These are phyloP conservation scores for Pontederia crassipes DNA, from an alignment of 176 grass and related monocot genomes.

Conservation along the genomic window DNA sequence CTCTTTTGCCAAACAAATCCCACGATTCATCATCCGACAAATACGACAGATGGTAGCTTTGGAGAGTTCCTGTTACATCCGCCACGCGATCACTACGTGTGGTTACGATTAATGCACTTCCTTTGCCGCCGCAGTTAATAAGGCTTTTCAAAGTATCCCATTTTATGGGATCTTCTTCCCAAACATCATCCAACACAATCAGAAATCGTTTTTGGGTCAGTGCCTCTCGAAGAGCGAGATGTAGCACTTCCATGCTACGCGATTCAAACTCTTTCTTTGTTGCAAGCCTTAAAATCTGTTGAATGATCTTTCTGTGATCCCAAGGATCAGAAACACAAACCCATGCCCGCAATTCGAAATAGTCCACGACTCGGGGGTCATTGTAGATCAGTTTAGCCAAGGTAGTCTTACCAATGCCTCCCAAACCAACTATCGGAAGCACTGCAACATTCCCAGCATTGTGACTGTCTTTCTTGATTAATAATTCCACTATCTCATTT, in stretches of 20 bases:
- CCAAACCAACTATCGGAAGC: conserved; percentile 34
- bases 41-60: background rate
- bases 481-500: conserved; percentile 9
- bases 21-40: conserved; percentile 4
- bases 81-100: conserved; percentile 5
- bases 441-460: background rate
- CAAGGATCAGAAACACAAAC: conserved; percentile 31
- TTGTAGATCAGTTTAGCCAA: conserved; percentile 35
- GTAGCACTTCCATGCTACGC: background rate
- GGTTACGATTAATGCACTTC: conserved; percentile 31
- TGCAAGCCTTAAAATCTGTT: too few species aligned
- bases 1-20: conserved; percentile 5
- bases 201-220: conserved; percentile 9
- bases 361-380: background rate
- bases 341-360: conserved; percentile 32
- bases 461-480: background rate
- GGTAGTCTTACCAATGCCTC: conserved; percentile 37
- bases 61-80: conserved; percentile 3
- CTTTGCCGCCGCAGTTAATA: conserved; percentile 3
- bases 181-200: conserved; percentile 27
- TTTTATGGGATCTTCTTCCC: conserved; percentile 4
- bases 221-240: background rate
- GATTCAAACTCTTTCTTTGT: background rate
- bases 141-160: conserved; percentile 16
- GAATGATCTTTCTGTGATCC: background rate